Base-by-base conservation (phyloP, 768 basidiomycete species). In the Mycena metata region DNA sequence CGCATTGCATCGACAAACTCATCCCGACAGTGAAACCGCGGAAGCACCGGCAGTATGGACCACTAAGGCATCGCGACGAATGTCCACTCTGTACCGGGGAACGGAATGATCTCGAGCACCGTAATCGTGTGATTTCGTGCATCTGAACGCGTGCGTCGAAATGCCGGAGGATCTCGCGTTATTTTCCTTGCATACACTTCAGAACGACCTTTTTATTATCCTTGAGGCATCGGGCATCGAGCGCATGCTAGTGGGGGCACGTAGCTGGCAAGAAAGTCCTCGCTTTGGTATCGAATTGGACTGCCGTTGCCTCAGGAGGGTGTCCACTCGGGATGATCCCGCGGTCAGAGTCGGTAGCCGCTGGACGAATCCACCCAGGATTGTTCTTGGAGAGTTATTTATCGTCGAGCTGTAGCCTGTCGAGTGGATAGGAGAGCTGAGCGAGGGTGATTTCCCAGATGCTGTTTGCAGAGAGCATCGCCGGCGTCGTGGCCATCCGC, bases 71-170 rank as follows among this genome's bases (percentile, higher is more conserved):
- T 30, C 30, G 6, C 30, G 6, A 30, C 30, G 30, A 30, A 30
- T 6, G 30, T 30, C 30, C 30, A 30, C 30, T 30, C 30, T 30
- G 30, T 30, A 6, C 70, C 64, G 13, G 76, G 76, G 13, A 74
- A 45, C 5, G 64, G 69, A 5, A 79, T 66, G 4, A 74, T 41
- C 35, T 77, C 77, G 2, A 76, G 66, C 33, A 79, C 46, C 1
- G 74, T 74, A 5, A 76, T 72, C 12, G 70, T 57, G 45, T 69
- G 69, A 58, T 78, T 79, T 15, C 74, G 30, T 30, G 74, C 64
- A 56, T 78, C 0, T 50, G 59, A 36, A 63, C 56, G 5, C 67
- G n/a, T n/a, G n/a, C 69, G 23, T 61, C 63, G 16, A 77, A 55
- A 66, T 72, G 64, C 10, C 47, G 60, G 35, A 67, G 54, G 41